Percentiles rank a stretch among this genome's conserved stretches.
Evolutionary conservation across 1,139 yeast species (phyloP).

Genomic region (Yamadazyma epiphylla): DNA sequence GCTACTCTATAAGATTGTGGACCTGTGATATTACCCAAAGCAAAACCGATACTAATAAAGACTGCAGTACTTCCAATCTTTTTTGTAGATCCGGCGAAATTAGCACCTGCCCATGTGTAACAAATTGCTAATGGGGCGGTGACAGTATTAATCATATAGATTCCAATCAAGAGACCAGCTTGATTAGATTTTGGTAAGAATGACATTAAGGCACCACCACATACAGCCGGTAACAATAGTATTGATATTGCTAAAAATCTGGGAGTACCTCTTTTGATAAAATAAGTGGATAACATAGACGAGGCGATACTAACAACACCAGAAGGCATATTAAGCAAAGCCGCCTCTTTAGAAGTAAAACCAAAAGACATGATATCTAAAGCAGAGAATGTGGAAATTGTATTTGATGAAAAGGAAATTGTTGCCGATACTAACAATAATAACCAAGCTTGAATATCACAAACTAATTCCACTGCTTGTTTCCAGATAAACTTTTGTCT

Average conservation of each 20-base stretch:
- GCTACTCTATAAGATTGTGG: constrained; percentile 31
- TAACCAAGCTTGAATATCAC: constrained; percentile 46
- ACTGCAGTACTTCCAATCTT: constrained; percentile 20
- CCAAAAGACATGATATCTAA: constrained; percentile 31
- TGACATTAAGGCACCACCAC: constrained; percentile 32
- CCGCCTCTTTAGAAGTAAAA: constrained; percentile 18
- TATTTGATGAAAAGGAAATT: constrained; percentile 30
- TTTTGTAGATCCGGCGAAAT: constrained; percentile 24
- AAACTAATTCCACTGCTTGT: constrained; percentile 43
- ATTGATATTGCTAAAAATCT: constrained; percentile 14
- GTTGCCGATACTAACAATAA: constrained; percentile 27
- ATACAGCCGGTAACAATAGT: constrained; percentile 11
- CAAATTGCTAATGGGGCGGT: constrained; percentile 17
- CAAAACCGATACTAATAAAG: constrained; percentile 17
- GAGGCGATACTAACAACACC: constrained; percentile 13
- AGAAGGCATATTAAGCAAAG: constrained; percentile 13
- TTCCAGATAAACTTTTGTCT: constrained; percentile 37
- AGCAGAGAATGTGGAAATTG: constrained; percentile 43
- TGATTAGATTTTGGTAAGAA: constrained; percentile 19
- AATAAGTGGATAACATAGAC: constrained; percentile 10
- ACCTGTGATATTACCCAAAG: constrained; percentile 23
- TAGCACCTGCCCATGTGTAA: constrained; percentile 20
- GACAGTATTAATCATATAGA: constrained; percentile 16
- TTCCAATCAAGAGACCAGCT: constrained; percentile 26
- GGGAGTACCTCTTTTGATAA: constrained; percentile 14